Evolutionary conservation across 2,329 filamentous ascomycete genomes (phyloP), one percentile per base, ranked within the genome.

Genomic region (Aureobasidium mangrovei): DNA sequence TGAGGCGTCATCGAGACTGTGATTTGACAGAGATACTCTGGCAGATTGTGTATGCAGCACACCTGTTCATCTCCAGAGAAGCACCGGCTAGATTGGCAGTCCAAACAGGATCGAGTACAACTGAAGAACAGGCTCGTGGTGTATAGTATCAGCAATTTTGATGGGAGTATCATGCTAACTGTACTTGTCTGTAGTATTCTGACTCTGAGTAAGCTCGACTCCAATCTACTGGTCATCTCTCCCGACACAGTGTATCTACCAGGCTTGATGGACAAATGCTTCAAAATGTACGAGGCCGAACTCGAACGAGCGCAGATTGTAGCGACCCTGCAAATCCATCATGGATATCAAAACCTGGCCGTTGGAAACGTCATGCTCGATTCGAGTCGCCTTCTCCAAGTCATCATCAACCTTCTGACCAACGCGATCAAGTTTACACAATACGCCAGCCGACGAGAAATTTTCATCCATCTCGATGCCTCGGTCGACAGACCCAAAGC

Each of bases 341-440:
- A 60, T 1, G 71, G 70, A 0, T 65, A 72, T 39, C 42, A 60
- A 2, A 59, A 67, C 3, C 58, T 74, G 8, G 60, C 58, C 1
- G 64, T 75, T 4, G 36, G 55, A 6, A 65, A 69, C 56, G 63
- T 75, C 3, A 63, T 70, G 18, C 60, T 75, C 0, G 73, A 75
- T 55, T 69, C 72, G 0, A 71, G 67, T 41, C 65, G 72, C 24
- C 61, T 75, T 5, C 67, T 73, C 0, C 73, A 75, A 40, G 69
- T 75, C 6, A 64, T 71, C 41, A 68, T 69, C 56, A 69, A 69
- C 44, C 64, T 75, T 1, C 65, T 74, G 12, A 74, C 72, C 7
- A 74, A 74, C 48, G 69, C 70, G 1, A 72, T 75, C 63, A 75
- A 75, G 51, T 75, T 75, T 57, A 73, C 73, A 0, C 69, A 71